Evolutionary conservation across 331 rosid species (phyloP), one percentile per base, ranked within the genome.

Genomic region (Pyrus hybrid): DNA sequence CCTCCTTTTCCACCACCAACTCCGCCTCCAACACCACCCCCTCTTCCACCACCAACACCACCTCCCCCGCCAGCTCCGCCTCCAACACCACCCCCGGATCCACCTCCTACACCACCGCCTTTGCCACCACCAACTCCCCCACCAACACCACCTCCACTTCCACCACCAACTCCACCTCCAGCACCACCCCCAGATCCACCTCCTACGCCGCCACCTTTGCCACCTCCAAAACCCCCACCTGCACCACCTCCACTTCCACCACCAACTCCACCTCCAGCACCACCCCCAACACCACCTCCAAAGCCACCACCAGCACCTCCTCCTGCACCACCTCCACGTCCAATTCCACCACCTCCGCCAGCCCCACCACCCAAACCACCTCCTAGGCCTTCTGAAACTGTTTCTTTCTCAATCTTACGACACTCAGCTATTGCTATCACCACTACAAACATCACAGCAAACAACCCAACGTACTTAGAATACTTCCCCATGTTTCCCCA

Each of bases 401-500:
- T 68, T 5, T 82, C 85, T 67, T 73, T 69, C 73, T 82, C 82
- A 43, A 73, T 18, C 64, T 73, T 77, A 25, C 85, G 43, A 76
- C 85, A 47, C 63, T 81, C 85, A 13, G 62, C 85, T 30, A 77
- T 56, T 41, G 68, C 68, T 11, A 82, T 14, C 73, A 73, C 26
- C 74, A 82, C 32, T 54, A 51, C 73, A 22, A 82, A 28, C 60
- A 73, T 63, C 41, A 73, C 63, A 73, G 65, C 77, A 74, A 73
- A 51, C 41, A 65, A 71, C 17, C 79, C 76, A 54, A 61, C 56
- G 22, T n/a, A 35, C 43, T 41, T 77, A 0, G 58, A 33, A 77
- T 33, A 41, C 22, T 41, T 82, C 22, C 63, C 90, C 97, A 89
- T 91, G 77, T 63, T 77, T 68, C 43, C 63, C 32, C 57, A 2